Base-by-base conservation (phyloP, 345 rosid genomes). In the Heritiera littoralis region DNA sequence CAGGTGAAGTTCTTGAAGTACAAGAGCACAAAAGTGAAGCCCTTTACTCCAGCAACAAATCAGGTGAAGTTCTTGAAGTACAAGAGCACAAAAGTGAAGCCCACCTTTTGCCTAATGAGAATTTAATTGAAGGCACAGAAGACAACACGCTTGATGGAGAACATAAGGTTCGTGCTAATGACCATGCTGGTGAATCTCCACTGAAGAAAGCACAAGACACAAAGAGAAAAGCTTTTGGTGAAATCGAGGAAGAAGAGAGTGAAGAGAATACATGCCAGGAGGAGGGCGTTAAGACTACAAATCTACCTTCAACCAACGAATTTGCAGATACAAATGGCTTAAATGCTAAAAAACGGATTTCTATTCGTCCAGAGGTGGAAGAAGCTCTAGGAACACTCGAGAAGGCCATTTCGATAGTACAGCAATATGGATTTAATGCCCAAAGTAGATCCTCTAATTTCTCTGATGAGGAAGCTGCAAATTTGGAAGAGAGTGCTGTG, bases 321-420 rank as follows among this genome's bases (percentile, higher is more conserved):
- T 69, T 55, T 55, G 80, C 32, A 1, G 20, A 54, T 8, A 78
- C 61, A 60, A 43, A 82, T 74, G 75, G 30, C 71, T 72, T 64
- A n/a, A 85, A 86, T 23, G 80, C 13, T 68, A 83, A 78, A 80
- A 89, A 82, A 77, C 80, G 74, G 30, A 49, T 85, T 76, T 70
- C 66, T 77, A 68, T 90, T 71, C 86, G 97, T 74, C 93, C 92
- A 17, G 86, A 84, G 86, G 97, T 96, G 59, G 85, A 88, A 77
- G 87, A 88, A 75, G 99, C 98, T 75, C 84, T 96, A 74, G 87
- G 89, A 76, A 92, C 89, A 35, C 63, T 96, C 80, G 98, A 96
- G 78, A 88, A 84, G 81, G 97, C 80, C 45, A 91, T 96, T 74
- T 81, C 85, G 7, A 46, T 91, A 72, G 87, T 90, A 72, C 88